Conservation (phyloP, 2,329 filamentous ascomycete species). For the Proliferodiscus dingleyae region DNA sequence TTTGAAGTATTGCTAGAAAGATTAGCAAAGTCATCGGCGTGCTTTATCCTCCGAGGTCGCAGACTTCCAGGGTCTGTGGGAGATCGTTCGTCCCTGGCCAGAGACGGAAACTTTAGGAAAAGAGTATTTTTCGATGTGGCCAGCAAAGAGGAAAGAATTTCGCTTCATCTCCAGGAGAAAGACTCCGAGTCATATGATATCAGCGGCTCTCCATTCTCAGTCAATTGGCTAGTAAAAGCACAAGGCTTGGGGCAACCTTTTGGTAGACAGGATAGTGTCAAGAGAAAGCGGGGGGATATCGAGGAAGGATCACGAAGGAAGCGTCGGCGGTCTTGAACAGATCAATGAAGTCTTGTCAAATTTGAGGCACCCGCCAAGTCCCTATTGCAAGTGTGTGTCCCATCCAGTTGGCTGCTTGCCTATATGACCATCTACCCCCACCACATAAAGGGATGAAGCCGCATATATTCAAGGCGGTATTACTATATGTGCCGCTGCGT, state of each 20-base stretch:
- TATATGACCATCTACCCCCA: too few relatives aligned
- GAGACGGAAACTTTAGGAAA: constrained; percentile 22
- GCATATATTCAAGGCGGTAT: too few relatives aligned
- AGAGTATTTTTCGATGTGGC: constrained; percentile 17
- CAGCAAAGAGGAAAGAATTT: constrained; percentile 11
- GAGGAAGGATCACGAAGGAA: constrained; percentile 11
- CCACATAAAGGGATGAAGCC: too few relatives aligned
- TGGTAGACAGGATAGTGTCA: constrained; percentile 11
- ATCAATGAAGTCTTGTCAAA: too few relatives aligned
- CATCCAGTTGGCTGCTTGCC: too few relatives aligned
- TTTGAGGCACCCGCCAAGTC: too few relatives aligned
- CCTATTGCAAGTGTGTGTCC: too few relatives aligned
- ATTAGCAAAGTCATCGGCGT: constrained; percentile 15
- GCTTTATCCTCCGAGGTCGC: constrained; percentile 19
- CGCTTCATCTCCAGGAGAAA: constrained; percentile 14
- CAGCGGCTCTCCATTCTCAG: constrained; percentile 17
- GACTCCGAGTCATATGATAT: constrained; percentile 13
- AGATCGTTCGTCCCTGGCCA: constrained; percentile 18
- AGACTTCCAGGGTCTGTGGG: constrained; percentile 14
- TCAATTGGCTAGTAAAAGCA: constrained; percentile 11
- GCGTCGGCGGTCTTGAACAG: constrained; percentile 9
- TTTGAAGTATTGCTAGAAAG: constrained; percentile 16
- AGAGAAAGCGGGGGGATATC: constrained; percentile 15
- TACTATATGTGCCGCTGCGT: too few relatives aligned
- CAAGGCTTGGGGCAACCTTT: constrained; percentile 7